Evolutionary conservation across 108 stramenopile genomes (phyloP), one percentile per base, ranked within the genome.

Genomic region (Pseudonitzschia delicatissima): DNA sequence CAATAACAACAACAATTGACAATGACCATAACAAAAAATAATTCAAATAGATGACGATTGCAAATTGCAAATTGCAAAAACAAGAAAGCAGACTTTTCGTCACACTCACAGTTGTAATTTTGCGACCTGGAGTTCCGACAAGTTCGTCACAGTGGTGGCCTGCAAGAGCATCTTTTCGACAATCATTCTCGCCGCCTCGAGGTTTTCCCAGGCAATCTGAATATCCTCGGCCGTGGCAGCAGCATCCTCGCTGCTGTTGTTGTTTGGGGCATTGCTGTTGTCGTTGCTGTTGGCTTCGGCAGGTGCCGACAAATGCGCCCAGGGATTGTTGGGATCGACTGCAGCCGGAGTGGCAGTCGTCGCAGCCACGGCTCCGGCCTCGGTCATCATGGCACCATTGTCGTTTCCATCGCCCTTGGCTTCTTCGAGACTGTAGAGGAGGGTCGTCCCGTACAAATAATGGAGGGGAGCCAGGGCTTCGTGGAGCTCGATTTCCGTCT

Each of bases 131-230:
- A 17, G 45, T 31, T 67, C 47, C 9, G 52, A n/a, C 23, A 17
- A 28, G 12, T 49, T 32, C 27, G 28, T 11, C 48, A n/a, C 50
- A 23, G 20, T 39, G 9, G 45, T 32, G 34, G 3, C n/a, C 17
- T 27, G 1, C 13, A 55, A 11, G 3, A 72, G 26, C 67, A 85
- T 66, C 15, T 68, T 57, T 26, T 77, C 64, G 4, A 89, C 33
- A 26, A 91, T 85, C 32, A 33, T 72, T 34, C 93, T 80, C n/a
- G 90, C 90, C 15, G 68, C 63, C 32, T 94, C 93, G 2, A 94
- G 23, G 71, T 94, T 91, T 62, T 94, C 90, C 87, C 87, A 94
- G 5, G 93, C 93, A 69, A 90, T 88, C 77, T 94, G 72, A 42
- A 83, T 77, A 57, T 94, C 93, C 63, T 82, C 85, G 9, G 79